phyloP scores from a whole-genome alignment of 1,284 basidiomycete genomes.

The Gyrodon tennesseensis region DNA sequence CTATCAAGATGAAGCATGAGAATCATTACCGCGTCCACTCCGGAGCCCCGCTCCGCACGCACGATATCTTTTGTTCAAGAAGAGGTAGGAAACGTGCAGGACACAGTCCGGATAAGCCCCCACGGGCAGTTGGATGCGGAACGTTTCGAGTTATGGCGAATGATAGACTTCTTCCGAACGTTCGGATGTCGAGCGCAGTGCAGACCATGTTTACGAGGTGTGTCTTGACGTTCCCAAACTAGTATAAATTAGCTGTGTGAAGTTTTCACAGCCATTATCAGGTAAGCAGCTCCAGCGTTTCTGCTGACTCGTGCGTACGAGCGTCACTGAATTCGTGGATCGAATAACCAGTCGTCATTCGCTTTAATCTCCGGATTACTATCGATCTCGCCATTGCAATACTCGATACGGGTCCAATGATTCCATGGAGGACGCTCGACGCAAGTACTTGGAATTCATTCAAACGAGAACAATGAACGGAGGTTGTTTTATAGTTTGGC shows the following conservation, averaged over 20 bases:
- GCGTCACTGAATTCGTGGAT: not conserved
- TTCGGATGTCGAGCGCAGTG: not conserved
- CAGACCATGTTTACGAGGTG: not conserved
- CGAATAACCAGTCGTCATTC: not conserved
- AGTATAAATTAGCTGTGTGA: not conserved
- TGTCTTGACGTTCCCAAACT: not conserved
- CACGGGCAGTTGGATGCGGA: not conserved
- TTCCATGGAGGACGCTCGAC: not conserved
- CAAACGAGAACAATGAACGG: not conserved
- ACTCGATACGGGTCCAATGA: too few species aligned
- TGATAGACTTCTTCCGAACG: not conserved
- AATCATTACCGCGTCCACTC: not conserved
- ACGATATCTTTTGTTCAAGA: conserved; percentile 13
- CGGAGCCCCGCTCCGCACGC: too few species aligned
- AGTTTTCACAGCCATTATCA: not conserved
- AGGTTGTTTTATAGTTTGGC: not conserved
- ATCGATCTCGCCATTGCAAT: not conserved
- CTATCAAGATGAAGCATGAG: too few species aligned
- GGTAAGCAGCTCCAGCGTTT: not conserved
- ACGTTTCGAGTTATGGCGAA: not conserved
- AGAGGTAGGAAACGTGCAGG: conserved; percentile 6
- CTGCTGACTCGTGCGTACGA: not conserved
- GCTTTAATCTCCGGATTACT: not conserved
- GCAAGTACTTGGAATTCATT: not conserved
- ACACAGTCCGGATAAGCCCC: not conserved